These are phyloP conservation scores for Fusarium subtropicale DNA, from an alignment of 2,329 filamentous ascomycete genomes.

Conservation along the genomic window DNA sequence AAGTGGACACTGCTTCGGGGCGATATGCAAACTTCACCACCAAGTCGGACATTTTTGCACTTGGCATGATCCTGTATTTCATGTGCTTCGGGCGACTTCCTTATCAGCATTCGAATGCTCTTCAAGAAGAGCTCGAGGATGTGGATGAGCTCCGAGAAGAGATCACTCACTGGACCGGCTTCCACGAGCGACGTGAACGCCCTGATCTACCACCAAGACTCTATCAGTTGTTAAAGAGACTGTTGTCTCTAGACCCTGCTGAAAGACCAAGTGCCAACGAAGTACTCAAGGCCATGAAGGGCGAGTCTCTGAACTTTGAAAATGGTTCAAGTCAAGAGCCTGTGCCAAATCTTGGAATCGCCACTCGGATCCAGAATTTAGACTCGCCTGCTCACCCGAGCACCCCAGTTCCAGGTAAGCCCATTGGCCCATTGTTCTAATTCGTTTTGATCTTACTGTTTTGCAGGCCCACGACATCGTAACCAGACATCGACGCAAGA, in stretches of 20 bases:
- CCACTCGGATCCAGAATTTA: conserved; percentile 65
- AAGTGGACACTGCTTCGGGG: conserved; percentile 72
- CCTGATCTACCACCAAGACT: conserved; percentile 87
- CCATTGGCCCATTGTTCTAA: conserved; percentile 17
- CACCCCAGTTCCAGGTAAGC: conserved; percentile 61
- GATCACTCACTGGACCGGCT: conserved; percentile 88
- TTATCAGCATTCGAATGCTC: conserved; percentile 83
- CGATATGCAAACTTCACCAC: conserved; percentile 92
- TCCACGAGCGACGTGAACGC: conserved; percentile 78
- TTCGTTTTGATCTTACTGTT: conserved; percentile 49
- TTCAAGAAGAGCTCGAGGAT: conserved; percentile 93
- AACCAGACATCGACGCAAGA: conserved; percentile 40
- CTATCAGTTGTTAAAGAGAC: conserved; percentile 83
- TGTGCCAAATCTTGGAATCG: conserved; percentile 56
- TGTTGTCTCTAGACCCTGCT: conserved; percentile 81
- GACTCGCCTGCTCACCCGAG: conserved; percentile 64
- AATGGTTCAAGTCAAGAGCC: conserved; percentile 54
- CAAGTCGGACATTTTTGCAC: conserved; percentile 97
- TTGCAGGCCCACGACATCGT: conserved; percentile 48
- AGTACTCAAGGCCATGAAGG: conserved; percentile 81
- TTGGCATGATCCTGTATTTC: conserved; percentile 99
- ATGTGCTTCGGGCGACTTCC: conserved; percentile 94
- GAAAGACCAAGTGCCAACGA: conserved; percentile 87
- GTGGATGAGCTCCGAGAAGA: conserved; percentile 86
- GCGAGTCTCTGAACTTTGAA: conserved; percentile 65